These are phyloP conservation scores for Panaeolus papilionaceus DNA, from an alignment of 768 basidiomycete species.

Conservation along the genomic window DNA sequence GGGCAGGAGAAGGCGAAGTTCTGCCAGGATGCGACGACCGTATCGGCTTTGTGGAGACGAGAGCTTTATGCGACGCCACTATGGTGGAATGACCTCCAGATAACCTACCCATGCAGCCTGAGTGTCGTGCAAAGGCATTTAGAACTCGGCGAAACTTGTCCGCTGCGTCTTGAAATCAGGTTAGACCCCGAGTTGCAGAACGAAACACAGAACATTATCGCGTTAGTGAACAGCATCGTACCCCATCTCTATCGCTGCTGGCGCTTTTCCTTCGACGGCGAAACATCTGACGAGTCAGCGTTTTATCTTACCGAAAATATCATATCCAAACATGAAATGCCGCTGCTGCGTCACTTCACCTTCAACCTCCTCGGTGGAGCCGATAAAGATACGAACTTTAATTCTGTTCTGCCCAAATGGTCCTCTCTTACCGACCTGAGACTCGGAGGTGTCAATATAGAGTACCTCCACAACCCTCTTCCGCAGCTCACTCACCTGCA, in stretches of 20 bases:
- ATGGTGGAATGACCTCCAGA: neutral
- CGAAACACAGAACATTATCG: neutral
- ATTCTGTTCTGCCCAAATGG: neutral
- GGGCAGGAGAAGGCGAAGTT: neutral
- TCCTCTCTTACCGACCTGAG: constrained; percentile 10
- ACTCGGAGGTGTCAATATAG: constrained; percentile 19
- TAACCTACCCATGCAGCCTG: neutral
- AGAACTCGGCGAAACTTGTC: neutral
- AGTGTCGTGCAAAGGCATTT: neutral
- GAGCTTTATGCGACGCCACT: neutral
- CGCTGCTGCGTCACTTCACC: neutral
- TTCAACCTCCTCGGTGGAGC: neutral
- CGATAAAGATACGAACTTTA: neutral
- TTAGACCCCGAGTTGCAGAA: neutral
- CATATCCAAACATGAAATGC: neutral
- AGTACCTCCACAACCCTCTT: constrained; percentile 5
- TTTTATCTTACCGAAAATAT: neutral
- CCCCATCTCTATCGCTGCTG: neutral
- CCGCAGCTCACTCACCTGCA: constrained; percentile 19
- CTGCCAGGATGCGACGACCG: neutral
- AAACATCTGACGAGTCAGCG: neutral
- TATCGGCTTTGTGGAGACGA: neutral
- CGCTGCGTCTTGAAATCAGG: neutral
- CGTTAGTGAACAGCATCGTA: neutral
- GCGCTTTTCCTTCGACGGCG: neutral